These are phyloP conservation scores for Calycina herbarum DNA, from an alignment of 2,329 filamentous ascomycete genomes.

Conservation along the genomic window DNA sequence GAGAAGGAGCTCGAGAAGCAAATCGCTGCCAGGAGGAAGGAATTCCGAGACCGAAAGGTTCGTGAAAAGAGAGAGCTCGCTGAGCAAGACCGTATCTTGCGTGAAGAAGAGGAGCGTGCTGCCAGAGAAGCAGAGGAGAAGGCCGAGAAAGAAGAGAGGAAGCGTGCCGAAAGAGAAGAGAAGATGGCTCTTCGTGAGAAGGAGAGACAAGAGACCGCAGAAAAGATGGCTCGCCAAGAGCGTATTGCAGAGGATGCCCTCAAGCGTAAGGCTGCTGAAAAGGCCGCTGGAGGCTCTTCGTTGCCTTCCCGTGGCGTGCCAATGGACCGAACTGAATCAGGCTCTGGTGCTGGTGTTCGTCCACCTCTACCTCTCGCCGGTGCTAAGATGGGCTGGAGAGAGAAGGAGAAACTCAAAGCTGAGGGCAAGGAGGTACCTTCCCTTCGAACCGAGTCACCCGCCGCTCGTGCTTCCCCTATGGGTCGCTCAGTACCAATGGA, in stretches of 20 bases:
- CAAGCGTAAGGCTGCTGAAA: conserved; percentile 66
- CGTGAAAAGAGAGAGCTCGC: conserved; percentile 83
- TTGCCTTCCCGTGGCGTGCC: conserved; percentile 41
- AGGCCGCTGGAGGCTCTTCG: conserved; percentile 41
- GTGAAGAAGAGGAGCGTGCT: conserved; percentile 83
- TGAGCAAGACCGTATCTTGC: conserved; percentile 74
- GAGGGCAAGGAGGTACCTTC: conserved; percentile 37
- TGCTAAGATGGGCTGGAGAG: conserved; percentile 69
- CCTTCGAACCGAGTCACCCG: conserved; percentile 31
- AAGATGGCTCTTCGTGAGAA: conserved; percentile 65
- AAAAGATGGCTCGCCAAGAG: conserved; percentile 68
- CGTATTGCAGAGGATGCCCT: conserved; percentile 87
- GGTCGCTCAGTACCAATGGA: conserved; percentile 38
- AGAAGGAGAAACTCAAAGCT: conserved; percentile 60
- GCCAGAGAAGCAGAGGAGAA: conserved; percentile 84
- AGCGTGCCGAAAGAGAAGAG: conserved; percentile 67
- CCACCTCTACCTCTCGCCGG: conserved; percentile 63
- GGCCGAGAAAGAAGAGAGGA: conserved; percentile 75
- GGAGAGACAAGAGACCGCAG: conserved; percentile 66
- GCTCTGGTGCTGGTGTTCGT: conserved; percentile 46
- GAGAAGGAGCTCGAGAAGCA: conserved; percentile 92
- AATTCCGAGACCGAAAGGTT: conserved; percentile 78
- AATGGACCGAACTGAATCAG: conserved; percentile 50
- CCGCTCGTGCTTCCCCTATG: conserved; percentile 30
- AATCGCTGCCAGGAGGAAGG: conserved; percentile 83